phyloP scores from a whole-genome alignment of 2,329 filamentous ascomycete species.

The Trichoderma koningii region DNA sequence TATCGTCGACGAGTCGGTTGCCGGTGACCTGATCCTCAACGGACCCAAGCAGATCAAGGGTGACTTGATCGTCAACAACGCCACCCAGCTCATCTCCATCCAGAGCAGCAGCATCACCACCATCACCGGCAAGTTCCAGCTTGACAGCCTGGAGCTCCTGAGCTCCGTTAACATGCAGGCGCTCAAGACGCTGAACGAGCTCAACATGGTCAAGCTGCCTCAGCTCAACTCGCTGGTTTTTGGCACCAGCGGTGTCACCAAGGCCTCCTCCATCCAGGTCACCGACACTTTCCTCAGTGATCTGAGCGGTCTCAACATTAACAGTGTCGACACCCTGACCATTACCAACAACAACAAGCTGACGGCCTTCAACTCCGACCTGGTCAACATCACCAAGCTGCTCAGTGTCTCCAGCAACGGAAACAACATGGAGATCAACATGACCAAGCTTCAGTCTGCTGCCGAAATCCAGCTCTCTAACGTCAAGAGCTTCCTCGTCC shows the following conservation, averaged over 20 bases:
- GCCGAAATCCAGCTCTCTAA: constrained; percentile 64
- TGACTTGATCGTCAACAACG: constrained; percentile 63
- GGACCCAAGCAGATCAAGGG: constrained; percentile 60
- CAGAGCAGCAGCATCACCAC: constrained; percentile 60
- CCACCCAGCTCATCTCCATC: constrained; percentile 61
- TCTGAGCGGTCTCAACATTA: constrained; percentile 79
- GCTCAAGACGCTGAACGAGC: constrained; percentile 65
- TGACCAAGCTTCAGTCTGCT: constrained; percentile 73
- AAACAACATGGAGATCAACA: constrained; percentile 65
- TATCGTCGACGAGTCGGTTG: constrained; percentile 59
- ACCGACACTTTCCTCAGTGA: constrained; percentile 81
- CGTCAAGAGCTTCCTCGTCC: constrained; percentile 71
- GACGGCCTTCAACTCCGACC: constrained; percentile 71
- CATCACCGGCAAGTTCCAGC: constrained; percentile 70
- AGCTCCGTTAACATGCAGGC: constrained; percentile 65
- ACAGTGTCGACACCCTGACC: constrained; percentile 69
- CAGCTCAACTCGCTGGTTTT: constrained; percentile 54
- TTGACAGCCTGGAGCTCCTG: constrained; percentile 70
- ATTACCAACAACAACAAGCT: constrained; percentile 91
- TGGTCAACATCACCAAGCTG: constrained; percentile 71
- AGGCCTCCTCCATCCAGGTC: constrained; percentile 70
- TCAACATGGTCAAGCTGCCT: constrained; percentile 74
- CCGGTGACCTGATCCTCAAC: constrained; percentile 62
- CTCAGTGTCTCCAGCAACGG: constrained; percentile 82
- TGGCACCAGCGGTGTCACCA: constrained; percentile 59